Conservation (phyloP, 106 monocot species). For the Acorus gramineus region DNA sequence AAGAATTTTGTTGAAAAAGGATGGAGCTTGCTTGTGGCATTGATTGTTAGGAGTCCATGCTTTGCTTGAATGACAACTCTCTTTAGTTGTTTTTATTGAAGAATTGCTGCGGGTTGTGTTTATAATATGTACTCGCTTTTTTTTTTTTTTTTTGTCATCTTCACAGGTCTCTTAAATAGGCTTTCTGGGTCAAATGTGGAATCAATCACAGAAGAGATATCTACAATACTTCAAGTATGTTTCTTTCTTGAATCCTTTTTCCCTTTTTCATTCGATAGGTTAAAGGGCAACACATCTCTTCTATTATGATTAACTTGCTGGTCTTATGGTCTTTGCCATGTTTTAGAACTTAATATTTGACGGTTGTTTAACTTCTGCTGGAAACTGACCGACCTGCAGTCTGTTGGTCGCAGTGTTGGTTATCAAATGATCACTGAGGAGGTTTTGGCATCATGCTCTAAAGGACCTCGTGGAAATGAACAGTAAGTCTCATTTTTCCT, state of each 20-base stretch:
- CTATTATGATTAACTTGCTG: too few species aligned
- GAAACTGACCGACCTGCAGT: constrained; percentile 33
- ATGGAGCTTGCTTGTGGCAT: neutral
- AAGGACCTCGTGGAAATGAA: constrained; percentile 78
- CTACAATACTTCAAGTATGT: constrained; percentile 59
- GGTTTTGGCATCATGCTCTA: constrained; percentile 47
- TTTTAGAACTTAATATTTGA: too few species aligned
- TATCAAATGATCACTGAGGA: constrained; percentile 62
- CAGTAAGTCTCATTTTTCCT: constrained; percentile 37
- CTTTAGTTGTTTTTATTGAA: neutral
- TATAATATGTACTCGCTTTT: neutral
- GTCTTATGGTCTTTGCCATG: too few species aligned
- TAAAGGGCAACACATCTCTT: too few species aligned
- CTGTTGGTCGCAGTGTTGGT: constrained; percentile 62
- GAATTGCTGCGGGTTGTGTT: neutral
- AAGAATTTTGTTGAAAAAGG: too few species aligned
- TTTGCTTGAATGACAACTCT: neutral
- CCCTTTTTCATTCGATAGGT: neutral
- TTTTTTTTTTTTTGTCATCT: neutral
- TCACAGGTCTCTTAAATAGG: constrained; percentile 57
- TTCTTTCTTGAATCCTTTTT: neutral
- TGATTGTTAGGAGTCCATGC: neutral
- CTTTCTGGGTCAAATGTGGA: constrained; percentile 78
- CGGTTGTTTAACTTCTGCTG: too few species aligned
- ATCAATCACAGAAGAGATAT: constrained; percentile 60